Evolutionary conservation across 78 protist genomes (phyloP).

Genomic region (Dictyostelium capitatum): DNA sequence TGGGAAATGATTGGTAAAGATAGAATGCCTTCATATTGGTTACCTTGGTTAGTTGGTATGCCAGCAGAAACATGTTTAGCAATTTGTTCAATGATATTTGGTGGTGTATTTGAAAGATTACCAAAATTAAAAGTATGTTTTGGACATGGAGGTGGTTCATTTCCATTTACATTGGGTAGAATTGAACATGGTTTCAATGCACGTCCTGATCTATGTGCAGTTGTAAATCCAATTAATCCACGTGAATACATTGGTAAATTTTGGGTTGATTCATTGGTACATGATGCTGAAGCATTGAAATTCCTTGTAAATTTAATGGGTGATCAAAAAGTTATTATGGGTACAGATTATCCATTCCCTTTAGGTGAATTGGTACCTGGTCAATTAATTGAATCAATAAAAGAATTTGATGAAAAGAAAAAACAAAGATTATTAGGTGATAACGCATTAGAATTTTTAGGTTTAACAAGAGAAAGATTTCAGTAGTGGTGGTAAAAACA

Average conservation of each 20-base stretch:
- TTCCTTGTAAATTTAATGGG: slow-evolving; percentile 90
- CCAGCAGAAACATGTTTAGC: slow-evolving; percentile 96
- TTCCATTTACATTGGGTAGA: slow-evolving; percentile 92
- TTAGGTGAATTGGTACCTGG: slow-evolving; percentile 95
- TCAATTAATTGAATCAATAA: slow-evolving; percentile 70
- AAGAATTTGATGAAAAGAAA: slow-evolving; percentile 30
- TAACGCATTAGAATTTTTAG: slow-evolving; percentile 79
- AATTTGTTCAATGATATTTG: slow-evolving; percentile 92
- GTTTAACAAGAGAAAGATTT: slow-evolving; percentile 40
- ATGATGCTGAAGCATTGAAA: slow-evolving; percentile 86
- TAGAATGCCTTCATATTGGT: slow-evolving; percentile 81
- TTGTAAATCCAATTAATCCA: slow-evolving; percentile 76
- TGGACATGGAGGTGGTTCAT: slow-evolving; percentile 98
- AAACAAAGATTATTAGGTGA: slow-evolving; percentile 52
- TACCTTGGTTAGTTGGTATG: slow-evolving; percentile 96
- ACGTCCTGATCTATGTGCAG: slow-evolving; percentile 96
- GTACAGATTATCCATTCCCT: slow-evolving; percentile 94
- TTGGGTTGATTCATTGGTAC: slow-evolving; percentile 94
- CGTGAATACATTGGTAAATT: slow-evolving; percentile 81
- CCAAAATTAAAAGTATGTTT: slow-evolving; percentile 92
- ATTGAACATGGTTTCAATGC: slow-evolving; percentile 93
- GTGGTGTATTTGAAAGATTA: slow-evolving; percentile 91
- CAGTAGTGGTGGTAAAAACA: too few relatives aligned
- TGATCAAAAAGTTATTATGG: slow-evolving; percentile 78
- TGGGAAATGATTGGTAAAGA: slow-evolving; percentile 93